Conservation (phyloP, 768 basidiomycete genomes). For the Pleurotus tuoliensis region DNA sequence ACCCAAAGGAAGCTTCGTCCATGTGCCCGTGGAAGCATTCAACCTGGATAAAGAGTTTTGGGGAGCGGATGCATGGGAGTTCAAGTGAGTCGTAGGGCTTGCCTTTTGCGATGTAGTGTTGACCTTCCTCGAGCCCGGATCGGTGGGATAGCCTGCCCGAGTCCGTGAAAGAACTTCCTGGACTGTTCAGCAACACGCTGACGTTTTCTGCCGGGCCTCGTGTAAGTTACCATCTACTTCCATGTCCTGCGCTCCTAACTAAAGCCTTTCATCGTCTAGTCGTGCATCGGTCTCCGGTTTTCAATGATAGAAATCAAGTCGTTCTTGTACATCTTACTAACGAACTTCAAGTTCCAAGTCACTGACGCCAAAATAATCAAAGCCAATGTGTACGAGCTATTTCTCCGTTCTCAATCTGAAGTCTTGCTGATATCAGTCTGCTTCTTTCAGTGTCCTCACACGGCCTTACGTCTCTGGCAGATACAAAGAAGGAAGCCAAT, state of each 20-base stretch:
- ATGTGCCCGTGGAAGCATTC: slow-evolving; percentile 76
- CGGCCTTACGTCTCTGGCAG: slow-evolving; percentile 57
- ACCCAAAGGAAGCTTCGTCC: slow-evolving; percentile 68
- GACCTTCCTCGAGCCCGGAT: slow-evolving; percentile 53
- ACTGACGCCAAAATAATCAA: slow-evolving; percentile 52
- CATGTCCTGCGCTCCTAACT: background rate
- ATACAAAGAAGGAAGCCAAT: slow-evolving; percentile 56
- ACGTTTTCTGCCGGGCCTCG: slow-evolving; percentile 82
- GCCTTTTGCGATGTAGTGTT: background rate
- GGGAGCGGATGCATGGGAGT: slow-evolving; percentile 80
- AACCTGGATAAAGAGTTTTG: slow-evolving; percentile 75
- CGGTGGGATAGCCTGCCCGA: slow-evolving; percentile 79
- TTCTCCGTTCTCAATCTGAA: background rate
- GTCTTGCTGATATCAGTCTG: background rate
- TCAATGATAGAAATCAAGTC: slow-evolving; percentile 83
- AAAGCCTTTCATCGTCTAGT: slow-evolving; percentile 36
- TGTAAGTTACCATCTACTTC: slow-evolving; percentile 37
- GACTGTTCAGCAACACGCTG: slow-evolving; percentile 65
- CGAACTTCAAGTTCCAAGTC: slow-evolving; percentile 57
- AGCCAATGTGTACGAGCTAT: slow-evolving; percentile 54
- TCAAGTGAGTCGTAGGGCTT: slow-evolving; percentile 47
- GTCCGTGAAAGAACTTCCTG: slow-evolving; percentile 60
- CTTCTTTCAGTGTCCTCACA: slow-evolving; percentile 49
- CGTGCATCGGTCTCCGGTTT: slow-evolving; percentile 80
- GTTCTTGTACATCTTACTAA: slow-evolving; percentile 66